These are phyloP conservation scores for Saturnispora galanensis DNA, from an alignment of 805 yeast genomes.

Conservation along the genomic window DNA sequence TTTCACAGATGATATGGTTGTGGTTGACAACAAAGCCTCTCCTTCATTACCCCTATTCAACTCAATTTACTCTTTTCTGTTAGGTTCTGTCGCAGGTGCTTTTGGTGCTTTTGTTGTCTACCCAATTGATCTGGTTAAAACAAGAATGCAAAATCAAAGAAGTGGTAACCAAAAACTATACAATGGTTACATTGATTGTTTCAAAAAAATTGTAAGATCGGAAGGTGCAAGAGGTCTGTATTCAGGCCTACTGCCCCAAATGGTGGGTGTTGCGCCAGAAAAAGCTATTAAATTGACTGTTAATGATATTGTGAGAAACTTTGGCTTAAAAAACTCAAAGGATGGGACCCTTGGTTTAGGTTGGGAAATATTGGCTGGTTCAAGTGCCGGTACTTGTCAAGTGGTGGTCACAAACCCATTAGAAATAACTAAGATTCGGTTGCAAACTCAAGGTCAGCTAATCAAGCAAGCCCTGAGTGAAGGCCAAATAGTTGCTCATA, in stretches of 20 bases:
- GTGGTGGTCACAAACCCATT: conserved; percentile 93
- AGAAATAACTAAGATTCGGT: conserved; percentile 89
- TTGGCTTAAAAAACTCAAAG: conserved; percentile 44
- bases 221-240: conserved; percentile 85
- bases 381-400: conserved; percentile 93
- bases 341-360: conserved; percentile 40
- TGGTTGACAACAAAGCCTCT: conserved; percentile 29
- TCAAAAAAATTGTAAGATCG: conserved; percentile 57
- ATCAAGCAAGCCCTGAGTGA: conserved; percentile 30
- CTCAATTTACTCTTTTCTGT: conserved; percentile 73
- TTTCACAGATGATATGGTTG: conserved; percentile 44
- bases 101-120: conserved; percentile 97
- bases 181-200: conserved; percentile 78
- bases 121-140: conserved; percentile 92
- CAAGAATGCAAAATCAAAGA: conserved; percentile 95
- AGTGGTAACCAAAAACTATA: conserved; percentile 46
- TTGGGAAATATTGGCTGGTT: conserved; percentile 81
- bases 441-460: conserved; percentile 83
- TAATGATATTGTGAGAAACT: conserved; percentile 75
- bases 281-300: conserved; percentile 94
- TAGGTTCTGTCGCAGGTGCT: conserved; percentile 95
- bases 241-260: conserved; percentile 88
- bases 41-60: conserved; percentile 61
- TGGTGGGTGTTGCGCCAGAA: conserved; percentile 97
- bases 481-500: conserved; percentile 25